Evolutionary conservation across 148 eudicot genomes (phyloP).

Genomic region (Nyssa sinensis): DNA sequence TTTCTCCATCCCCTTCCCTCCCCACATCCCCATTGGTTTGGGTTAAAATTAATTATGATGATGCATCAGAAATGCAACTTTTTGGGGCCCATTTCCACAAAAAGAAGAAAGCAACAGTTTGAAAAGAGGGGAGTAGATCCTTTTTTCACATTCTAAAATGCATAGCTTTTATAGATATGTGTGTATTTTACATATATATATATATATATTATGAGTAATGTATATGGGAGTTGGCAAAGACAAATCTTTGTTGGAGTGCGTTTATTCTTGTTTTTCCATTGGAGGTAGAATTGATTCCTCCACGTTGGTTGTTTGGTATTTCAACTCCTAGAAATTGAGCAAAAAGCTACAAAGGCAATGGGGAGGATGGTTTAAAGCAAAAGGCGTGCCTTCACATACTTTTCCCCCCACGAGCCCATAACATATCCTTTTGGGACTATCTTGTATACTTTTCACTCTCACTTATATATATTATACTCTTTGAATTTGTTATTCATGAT

Average conservation of each 20-base stretch:
- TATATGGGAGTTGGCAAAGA: not conserved
- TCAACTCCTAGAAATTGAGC: no score
- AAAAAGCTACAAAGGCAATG: not conserved
- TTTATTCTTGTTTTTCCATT: constrained; percentile 40
- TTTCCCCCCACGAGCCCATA: not conserved
- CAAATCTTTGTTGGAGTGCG: constrained; percentile 35
- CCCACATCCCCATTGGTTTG: not conserved
- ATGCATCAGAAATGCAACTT: not conserved
- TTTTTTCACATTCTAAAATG: not conserved
- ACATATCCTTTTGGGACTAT: not conserved
- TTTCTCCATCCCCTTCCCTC: no score
- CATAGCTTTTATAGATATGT: not conserved
- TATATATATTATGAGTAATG: not conserved
- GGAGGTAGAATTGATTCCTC: constrained; percentile 20
- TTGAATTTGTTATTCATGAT: no score
- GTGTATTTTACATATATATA: not conserved
- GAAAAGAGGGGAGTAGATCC: not conserved
- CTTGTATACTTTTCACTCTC: no score
- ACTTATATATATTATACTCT: no score
- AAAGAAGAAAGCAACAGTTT: not conserved
- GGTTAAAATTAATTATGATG: no score
- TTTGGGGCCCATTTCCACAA: not conserved
- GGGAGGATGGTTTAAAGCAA: not conserved
- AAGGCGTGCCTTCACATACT: not conserved
- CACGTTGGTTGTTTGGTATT: constrained; percentile 9